Percentiles rank a stretch among this genome's conserved stretches.
Evolutionary conservation across 2,329 filamentous ascomycete species (phyloP).

Genomic region (Phoma sp.): DNA sequence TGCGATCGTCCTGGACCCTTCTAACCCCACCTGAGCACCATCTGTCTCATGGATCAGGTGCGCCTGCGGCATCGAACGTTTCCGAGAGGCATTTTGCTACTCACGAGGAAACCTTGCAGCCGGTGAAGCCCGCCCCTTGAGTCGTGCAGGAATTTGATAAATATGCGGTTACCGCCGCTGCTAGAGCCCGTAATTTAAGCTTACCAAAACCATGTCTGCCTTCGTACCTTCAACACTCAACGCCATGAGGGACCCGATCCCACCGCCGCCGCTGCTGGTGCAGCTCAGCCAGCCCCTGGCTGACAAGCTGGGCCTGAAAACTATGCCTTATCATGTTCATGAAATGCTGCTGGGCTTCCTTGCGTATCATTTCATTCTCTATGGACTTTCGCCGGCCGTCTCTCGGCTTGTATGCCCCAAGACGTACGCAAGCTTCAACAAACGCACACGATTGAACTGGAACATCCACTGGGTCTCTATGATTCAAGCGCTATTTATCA

Average conservation of each 20-base stretch:
- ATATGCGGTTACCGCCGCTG: slow-evolving; percentile 9
- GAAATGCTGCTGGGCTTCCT: slow-evolving; percentile 72
- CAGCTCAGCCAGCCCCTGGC: slow-evolving; percentile 68
- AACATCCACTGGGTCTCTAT: slow-evolving; percentile 86
- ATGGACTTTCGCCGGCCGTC: slow-evolving; percentile 70
- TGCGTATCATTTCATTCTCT: slow-evolving; percentile 72
- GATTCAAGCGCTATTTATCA: slow-evolving; percentile 76
- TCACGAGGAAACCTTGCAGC: slow-evolving; percentile 13
- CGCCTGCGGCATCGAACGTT: slow-evolving; percentile 19
- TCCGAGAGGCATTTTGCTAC: slow-evolving; percentile 13
- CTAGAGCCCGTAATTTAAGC: slow-evolving; percentile 9
- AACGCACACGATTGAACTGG: slow-evolving; percentile 76
- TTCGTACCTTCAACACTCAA: slow-evolving; percentile 23
- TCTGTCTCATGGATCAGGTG: slow-evolving; percentile 17
- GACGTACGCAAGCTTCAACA: slow-evolving; percentile 67
- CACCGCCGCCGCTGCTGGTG: slow-evolving; percentile 63
- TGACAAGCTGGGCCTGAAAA: slow-evolving; percentile 65
- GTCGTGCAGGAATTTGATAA: slow-evolving; percentile 11
- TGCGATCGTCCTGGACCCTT: slow-evolving; percentile 5
- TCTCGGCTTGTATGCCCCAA: slow-evolving; percentile 67
- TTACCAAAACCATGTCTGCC: slow-evolving; percentile 26
- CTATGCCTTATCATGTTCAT: slow-evolving; percentile 78
- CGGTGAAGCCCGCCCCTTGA: background rate
- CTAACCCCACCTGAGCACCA: slow-evolving; percentile 13
- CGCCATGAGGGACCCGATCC: slow-evolving; percentile 76